Percentiles rank a stretch among this genome's conserved stretches.
Conservation (phyloP, 2,329 filamentous ascomycete genomes). For the Fusarium devonianum region DNA sequence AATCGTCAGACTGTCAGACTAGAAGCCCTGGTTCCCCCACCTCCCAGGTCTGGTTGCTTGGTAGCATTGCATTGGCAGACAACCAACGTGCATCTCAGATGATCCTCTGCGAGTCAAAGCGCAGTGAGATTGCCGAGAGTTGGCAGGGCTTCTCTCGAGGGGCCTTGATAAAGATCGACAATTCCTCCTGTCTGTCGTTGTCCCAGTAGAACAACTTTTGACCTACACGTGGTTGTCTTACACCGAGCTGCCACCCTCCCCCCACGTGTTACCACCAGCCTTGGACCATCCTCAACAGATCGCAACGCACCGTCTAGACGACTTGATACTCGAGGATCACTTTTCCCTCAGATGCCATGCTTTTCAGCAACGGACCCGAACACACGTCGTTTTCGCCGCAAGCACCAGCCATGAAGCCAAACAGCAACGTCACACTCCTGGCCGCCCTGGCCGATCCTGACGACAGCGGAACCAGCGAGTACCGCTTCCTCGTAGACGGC, state of each 20-base stretch:
- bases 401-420: slow-evolving; percentile 21
- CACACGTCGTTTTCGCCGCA: no score
- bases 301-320: background rate
- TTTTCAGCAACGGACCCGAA: background rate
- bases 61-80: slow-evolving; percentile 1
- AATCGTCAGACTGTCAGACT: slow-evolving; percentile 11
- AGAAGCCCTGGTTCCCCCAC: slow-evolving; percentile 3
- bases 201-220: no score
- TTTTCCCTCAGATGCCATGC: no score
- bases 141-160: slow-evolving; percentile 7
- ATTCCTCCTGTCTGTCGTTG: no score
- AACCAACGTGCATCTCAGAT: slow-evolving; percentile 7
- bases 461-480: slow-evolving; percentile 44
- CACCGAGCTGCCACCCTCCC: slow-evolving; percentile 1
- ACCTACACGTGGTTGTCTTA: slow-evolving; percentile 12
- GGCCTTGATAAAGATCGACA: slow-evolving; percentile 9
- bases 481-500: slow-evolving; percentile 48
- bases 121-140: slow-evolving; percentile 27
- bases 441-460: slow-evolving; percentile 38
- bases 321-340: background rate
- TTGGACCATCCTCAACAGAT: slow-evolving; percentile 6
- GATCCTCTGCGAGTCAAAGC: slow-evolving; percentile 26
- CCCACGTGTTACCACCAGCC: slow-evolving; percentile 15
- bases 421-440: slow-evolving; percentile 39
- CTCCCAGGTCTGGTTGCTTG: background rate